Base-by-base conservation (phyloP, 176 grass and related monocot genomes). In the Hyparrhenia diplandra region DNA sequence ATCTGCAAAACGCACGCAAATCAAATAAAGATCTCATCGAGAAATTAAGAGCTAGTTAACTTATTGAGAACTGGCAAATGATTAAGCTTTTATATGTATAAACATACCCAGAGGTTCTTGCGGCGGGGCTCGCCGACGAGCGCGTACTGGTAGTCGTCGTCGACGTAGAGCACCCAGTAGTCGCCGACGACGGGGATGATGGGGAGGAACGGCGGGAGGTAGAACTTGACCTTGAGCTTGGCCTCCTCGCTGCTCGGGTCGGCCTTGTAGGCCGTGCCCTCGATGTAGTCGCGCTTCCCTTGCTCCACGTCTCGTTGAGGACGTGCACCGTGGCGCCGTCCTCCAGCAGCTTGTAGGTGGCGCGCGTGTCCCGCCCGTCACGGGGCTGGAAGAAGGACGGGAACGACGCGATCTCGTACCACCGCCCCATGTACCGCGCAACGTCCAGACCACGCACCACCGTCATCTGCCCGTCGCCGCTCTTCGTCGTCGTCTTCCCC, bases 181-280 rank as follows among this genome's bases (percentile, higher is more conserved):
- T 97, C 90, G 16, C 92, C 92, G 39, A 90, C 86, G 58, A 97
- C 90, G 72, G 95, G 92, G 80, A 97, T 76, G 85, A 97, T 36
- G 46, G 95, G 95, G 79, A 97, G 80, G 77, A 97, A 89, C 0
- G 95, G 95, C 32, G 95, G 95, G 27, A 97, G 51, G 89, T 97
- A 97, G 90, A 97, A 97, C 83, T 92, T 94, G 73, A 97, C 95
- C 90, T 97, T 97, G 83, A 97, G 91, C 88, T 92, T 94, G 77
- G 95, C 95, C 74, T 94, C 92, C 71, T 97, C 92, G 76, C 85
- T 92, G 63, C 17, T 8, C 0, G 87, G 80, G 45, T 97, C 90
- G 25, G 95, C 95, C 84, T 83, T 90, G 88, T 92, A 97, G 9
- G 95, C 95, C 4, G 88, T 92, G 35, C 95, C 95, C 80, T 98